A percentile compares a stretch with the other conserved stretches of the same genome.
phyloP scores from a whole-genome alignment of 2,329 filamentous ascomycete species.

The Colletotrichum destructivum region DNA sequence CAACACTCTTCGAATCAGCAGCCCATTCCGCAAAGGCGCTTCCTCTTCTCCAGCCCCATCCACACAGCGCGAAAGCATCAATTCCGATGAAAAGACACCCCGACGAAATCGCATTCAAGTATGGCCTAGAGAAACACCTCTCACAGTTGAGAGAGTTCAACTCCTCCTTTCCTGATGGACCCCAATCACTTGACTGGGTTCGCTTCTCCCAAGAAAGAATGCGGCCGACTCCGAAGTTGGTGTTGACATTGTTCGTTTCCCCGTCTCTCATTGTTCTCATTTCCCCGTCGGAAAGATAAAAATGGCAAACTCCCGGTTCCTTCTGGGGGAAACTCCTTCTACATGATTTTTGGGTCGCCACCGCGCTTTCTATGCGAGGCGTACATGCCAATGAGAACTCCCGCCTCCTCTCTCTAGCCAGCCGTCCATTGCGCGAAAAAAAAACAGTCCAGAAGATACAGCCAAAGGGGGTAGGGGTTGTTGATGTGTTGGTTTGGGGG shows the following conservation, averaged over 20 bases:
- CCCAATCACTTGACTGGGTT: conserved; percentile 34
- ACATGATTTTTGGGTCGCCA: conserved; percentile 44
- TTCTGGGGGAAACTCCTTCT: conserved; percentile 44
- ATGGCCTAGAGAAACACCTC: conserved; percentile 35
- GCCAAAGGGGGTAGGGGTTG: conserved; percentile 30
- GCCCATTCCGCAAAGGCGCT: conserved; percentile 24
- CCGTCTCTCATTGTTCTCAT: conserved; percentile 42
- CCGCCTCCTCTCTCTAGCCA: conserved; percentile 43
- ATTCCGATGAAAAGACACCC: conserved; percentile 16
- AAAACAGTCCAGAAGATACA: conserved; percentile 44
- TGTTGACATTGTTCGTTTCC: conserved; percentile 38
- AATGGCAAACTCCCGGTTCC: conserved; percentile 37
- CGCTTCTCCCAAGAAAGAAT: conserved; percentile 25
- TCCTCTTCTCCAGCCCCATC: conserved; percentile 17
- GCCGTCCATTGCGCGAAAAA: conserved; percentile 39
- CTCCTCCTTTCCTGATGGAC: conserved; percentile 27
- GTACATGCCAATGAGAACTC: conserved; percentile 44
- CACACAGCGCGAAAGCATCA: conserved; percentile 4
- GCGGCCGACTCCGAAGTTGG: conserved; percentile 39
- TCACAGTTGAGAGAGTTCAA: not conserved
- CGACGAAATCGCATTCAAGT: conserved; percentile 27
- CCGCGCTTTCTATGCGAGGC: conserved; percentile 42
- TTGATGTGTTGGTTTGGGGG: not conserved
- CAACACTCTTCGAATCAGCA: conserved; percentile 40
- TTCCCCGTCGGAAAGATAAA: conserved; percentile 37